Evolutionary conservation across 805 yeast genomes (phyloP), one percentile per base, ranked within the genome.

Genomic region (Metschnikowia reukaufii): DNA sequence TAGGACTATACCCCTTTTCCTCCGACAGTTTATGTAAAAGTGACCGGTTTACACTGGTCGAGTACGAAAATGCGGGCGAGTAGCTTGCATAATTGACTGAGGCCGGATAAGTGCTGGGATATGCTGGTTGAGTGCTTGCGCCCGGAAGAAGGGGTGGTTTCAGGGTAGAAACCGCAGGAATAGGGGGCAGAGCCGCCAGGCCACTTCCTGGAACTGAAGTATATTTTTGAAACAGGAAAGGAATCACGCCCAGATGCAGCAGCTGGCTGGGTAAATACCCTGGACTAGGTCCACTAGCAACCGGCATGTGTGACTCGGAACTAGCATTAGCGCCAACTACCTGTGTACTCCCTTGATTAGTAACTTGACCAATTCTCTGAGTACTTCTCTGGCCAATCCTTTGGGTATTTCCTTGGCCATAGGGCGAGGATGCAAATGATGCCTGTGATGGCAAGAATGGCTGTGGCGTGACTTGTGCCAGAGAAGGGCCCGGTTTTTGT

Each of bases 401-500:
- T n/a, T n/a, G n/a, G n/a, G n/a, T n/a, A n/a, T 13, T 13, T 25
- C 12, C 12, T 4, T 25, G 29, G 29, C 29, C 5, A 13, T 25
- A 4, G 29, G 3, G 12, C 31, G 6, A 30, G 21, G 12, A 13
- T 8, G 39, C 35, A 13, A 42, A 36, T 13, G 35, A 9, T 6
- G 21, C 34, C 32, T 44, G 47, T 5, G 47, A 42, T 6, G 40
- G 46, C 17, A 43, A 36, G 15, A 30, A 43, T n/a, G 46, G 32
- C 13, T 18, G 36, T 1, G 21, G 7, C 29, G 29, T 25, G n/a
- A n/a, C n/a, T n/a, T n/a, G n/a, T n/a, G n/a, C n/a, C n/a, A n/a
- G n/a, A n/a, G n/a, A n/a, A n/a, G n/a, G n/a, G n/a, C n/a, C n/a
- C 39, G 8, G 31, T 23, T 19, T 21, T 19, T 13, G 31, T 18